phyloP scores from a whole-genome alignment of 352 stramenopile genomes.

The Pythium utonaiense region DNA sequence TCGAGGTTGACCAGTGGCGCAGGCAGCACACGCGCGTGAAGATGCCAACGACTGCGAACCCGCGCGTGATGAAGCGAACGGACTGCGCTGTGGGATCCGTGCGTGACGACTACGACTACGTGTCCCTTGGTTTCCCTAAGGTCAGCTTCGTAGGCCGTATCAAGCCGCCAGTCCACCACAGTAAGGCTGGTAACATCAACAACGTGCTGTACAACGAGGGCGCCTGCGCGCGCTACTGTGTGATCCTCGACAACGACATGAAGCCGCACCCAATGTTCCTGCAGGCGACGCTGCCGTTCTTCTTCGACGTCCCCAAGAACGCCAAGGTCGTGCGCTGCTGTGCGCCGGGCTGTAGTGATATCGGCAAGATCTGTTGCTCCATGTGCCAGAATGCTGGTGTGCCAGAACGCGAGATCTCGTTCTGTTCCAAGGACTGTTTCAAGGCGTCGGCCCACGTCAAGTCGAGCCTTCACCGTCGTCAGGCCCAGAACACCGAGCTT shows the following conservation, averaged over 20 bases:
- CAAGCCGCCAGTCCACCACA: slow-evolving; percentile 73
- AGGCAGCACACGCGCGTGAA: slow-evolving; percentile 84
- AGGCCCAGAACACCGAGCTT: slow-evolving; percentile 68
- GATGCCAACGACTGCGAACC: slow-evolving; percentile 60
- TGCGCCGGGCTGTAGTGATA: slow-evolving; percentile 67
- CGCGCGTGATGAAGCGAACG: slow-evolving; percentile 66
- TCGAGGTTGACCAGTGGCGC: slow-evolving; percentile 85
- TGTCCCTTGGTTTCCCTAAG: slow-evolving; percentile 52
- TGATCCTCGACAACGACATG: slow-evolving; percentile 86
- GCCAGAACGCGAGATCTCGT: slow-evolving; percentile 80
- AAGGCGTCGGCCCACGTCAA: slow-evolving; percentile 79
- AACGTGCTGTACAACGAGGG: slow-evolving; percentile 89
- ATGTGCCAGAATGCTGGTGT: slow-evolving; percentile 84
- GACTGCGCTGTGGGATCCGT: slow-evolving; percentile 81
- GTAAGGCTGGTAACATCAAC: slow-evolving; percentile 89
- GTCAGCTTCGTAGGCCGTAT: slow-evolving; percentile 79
- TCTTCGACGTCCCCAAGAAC: slow-evolving; percentile 81
- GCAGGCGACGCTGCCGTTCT: slow-evolving; percentile 76
- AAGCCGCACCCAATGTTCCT: slow-evolving; percentile 85
- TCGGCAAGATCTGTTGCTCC: slow-evolving; percentile 81
- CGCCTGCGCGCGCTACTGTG: slow-evolving; percentile 67
- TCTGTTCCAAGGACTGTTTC: slow-evolving; percentile 87
- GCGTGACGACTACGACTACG: slow-evolving; percentile 84
- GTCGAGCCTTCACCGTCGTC: slow-evolving; percentile 71
- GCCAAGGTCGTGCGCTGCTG: slow-evolving; percentile 69